Evolutionary conservation across 2,329 filamentous ascomycete species (phyloP).

Genomic region (Claviceps paspali): DNA sequence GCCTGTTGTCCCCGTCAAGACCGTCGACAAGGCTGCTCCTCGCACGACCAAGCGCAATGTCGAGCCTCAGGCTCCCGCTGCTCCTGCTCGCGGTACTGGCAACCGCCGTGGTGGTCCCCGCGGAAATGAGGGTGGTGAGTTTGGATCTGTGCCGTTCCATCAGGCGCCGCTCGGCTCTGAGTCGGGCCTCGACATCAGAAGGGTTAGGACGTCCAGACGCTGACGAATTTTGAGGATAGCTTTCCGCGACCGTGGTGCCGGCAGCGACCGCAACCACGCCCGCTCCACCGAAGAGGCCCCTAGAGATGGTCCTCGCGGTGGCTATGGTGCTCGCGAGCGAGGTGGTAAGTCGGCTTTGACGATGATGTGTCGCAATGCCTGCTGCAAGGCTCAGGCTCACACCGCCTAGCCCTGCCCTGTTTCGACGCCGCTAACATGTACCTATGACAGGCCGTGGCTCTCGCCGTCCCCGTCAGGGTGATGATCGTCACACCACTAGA

Average conservation of each 20-base stretch:
- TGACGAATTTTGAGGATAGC: constrained; percentile 31
- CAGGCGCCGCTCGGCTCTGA: too few species aligned
- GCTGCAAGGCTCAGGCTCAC: neutral
- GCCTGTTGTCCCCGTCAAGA: constrained; percentile 71
- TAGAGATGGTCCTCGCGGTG: constrained; percentile 41
- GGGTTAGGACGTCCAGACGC: neutral
- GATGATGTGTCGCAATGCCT: neutral
- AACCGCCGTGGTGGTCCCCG: constrained; percentile 42
- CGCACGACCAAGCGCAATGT: constrained; percentile 75
- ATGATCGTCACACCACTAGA: constrained; percentile 40
- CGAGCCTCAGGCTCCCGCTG: constrained; percentile 54
- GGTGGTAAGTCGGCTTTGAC: constrained; percentile 30
- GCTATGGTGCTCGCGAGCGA: constrained; percentile 47
- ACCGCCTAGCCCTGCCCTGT: neutral
- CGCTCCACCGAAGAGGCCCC: constrained; percentile 58
- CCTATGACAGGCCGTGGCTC: constrained; percentile 32
- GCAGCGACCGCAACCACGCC: constrained; percentile 66
- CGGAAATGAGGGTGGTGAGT: constrained; percentile 79
- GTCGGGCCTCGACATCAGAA: neutral
- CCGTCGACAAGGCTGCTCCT: constrained; percentile 67
- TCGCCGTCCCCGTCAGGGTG: constrained; percentile 35
- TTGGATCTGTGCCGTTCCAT: neutral
- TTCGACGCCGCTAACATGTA: constrained; percentile 1
- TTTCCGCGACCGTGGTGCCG: constrained; percentile 78
- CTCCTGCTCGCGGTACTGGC: constrained; percentile 35